A percentile compares a stretch with the other conserved stretches of the same genome.
These are phyloP conservation scores for Obba rivulosa DNA, from an alignment of 768 basidiomycete species.

Conservation along the genomic window DNA sequence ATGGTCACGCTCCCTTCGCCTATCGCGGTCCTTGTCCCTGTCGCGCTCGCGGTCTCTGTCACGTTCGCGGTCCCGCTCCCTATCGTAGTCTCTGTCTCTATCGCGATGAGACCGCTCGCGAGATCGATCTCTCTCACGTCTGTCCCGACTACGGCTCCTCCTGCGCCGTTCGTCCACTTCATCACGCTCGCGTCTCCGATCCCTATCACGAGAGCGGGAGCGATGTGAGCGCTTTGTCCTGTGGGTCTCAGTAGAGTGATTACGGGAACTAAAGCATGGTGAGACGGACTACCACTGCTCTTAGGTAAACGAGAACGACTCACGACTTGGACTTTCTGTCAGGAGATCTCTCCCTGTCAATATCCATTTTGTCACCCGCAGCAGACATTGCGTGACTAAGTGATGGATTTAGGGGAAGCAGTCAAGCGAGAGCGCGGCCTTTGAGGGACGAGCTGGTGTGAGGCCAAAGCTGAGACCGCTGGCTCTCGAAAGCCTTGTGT, in stretches of 20 bases:
- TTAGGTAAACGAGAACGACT: constrained; percentile 24
- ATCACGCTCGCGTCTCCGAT: constrained; percentile 50
- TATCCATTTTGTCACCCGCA: constrained; percentile 47
- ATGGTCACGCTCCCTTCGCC: constrained; percentile 42
- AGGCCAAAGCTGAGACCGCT: no score
- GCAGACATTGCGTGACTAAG: constrained; percentile 44
- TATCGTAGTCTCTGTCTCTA: constrained; percentile 26
- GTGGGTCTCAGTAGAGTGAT: constrained; percentile 73
- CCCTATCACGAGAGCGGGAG: constrained; percentile 61
- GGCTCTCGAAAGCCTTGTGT: no score
- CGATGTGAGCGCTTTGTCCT: constrained; percentile 68
- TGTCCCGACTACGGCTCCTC: constrained; percentile 55
- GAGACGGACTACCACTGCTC: not conserved
- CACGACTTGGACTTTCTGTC: constrained; percentile 25
- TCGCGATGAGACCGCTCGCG: constrained; percentile 26
- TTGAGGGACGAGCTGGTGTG: not conserved
- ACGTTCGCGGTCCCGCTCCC: constrained; percentile 36
- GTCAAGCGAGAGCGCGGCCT: no score
- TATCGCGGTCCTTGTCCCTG: constrained; percentile 31
- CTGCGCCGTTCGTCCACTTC: constrained; percentile 53
- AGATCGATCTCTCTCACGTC: constrained; percentile 37
- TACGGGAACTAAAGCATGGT: constrained; percentile 44
- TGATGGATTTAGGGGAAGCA: no score
- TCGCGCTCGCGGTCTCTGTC: constrained; percentile 42
- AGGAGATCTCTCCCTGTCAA: constrained; percentile 37